Conservation (phyloP, 1,284 basidiomycete species). For the Fomitiporia mediterranea region DNA sequence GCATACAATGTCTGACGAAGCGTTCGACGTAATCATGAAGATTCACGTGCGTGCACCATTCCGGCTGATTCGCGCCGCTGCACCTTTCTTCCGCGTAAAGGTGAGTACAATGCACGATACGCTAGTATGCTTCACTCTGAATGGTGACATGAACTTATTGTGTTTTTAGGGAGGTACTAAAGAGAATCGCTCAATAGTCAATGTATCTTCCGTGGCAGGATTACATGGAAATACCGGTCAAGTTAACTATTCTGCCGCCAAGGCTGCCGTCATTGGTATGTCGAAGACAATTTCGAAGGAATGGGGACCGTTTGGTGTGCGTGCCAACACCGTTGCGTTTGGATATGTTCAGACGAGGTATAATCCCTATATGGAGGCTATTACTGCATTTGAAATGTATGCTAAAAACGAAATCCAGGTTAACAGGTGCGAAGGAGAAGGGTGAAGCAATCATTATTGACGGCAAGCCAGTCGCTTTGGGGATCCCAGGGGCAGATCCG, state of each 20-base stretch:
- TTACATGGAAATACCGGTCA: conserved; percentile 84
- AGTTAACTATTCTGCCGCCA: conserved; percentile 78
- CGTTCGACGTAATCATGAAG: conserved; percentile 78
- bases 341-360: conserved; percentile 72
- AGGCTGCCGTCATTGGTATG: conserved; percentile 70
- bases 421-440: conserved; percentile 71
- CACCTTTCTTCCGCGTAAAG: conserved; percentile 82
- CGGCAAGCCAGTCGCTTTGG: conserved; percentile 80
- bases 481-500: conserved; percentile 51
- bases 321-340: conserved; percentile 78
- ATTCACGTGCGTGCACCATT: conserved; percentile 74
- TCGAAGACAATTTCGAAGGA: conserved; percentile 87
- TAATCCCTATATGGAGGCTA: conserved; percentile 17
- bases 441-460: conserved; percentile 75
- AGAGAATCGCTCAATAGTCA: conserved; percentile 74
- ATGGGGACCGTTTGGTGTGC: conserved; percentile 80
- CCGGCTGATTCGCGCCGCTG: conserved; percentile 78
- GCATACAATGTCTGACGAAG: conserved; percentile 81
- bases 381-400: not conserved
- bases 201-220: conserved; percentile 73
- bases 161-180: conserved; percentile 26
- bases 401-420: conserved; percentile 30
- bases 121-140: not conserved
- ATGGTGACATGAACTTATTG: not conserved
- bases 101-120: conserved; percentile 40